Conservation (phyloP, 345 rosid species). For the Aquilaria sinensis region DNA sequence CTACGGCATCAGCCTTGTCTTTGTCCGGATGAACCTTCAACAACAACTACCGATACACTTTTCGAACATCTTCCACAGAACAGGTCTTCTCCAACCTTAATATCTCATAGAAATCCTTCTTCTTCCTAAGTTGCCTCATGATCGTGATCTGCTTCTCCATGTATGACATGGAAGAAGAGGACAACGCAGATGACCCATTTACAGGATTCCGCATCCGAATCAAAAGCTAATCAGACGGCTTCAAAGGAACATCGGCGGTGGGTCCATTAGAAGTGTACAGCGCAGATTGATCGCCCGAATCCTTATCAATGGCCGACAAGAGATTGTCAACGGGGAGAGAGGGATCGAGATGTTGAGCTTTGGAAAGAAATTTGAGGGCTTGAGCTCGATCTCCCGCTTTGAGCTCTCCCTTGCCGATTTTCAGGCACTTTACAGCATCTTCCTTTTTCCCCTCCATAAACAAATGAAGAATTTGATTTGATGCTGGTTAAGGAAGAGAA, state of each 20-base stretch:
- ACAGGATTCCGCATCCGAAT: constrained; percentile 48
- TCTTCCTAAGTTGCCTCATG: constrained; percentile 66
- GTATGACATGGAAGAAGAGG: constrained; percentile 35
- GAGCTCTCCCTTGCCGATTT: constrained; percentile 68
- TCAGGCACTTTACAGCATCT: constrained; percentile 81
- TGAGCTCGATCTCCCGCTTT: constrained; percentile 73
- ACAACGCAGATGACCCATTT: constrained; percentile 26
- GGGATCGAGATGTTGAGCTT: constrained; percentile 96
- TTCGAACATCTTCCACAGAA: constrained; percentile 74
- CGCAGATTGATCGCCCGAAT: constrained; percentile 16
- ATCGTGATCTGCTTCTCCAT: constrained; percentile 71
- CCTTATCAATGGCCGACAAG: constrained; percentile 31
- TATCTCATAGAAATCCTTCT: constrained; percentile 84
- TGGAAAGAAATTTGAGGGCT: constrained; percentile 65
- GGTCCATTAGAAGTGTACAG: constrained; percentile 18
- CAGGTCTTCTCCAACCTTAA: constrained; percentile 61
- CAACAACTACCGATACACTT: constrained; percentile 79
- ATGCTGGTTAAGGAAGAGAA: constrained; percentile 3
- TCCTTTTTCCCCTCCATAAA: constrained; percentile 93
- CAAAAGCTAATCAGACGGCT: constrained; percentile 41
- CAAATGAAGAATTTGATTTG: not conserved
- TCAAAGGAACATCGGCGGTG: constrained; percentile 9
- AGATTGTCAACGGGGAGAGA: constrained; percentile 57
- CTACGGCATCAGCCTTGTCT: constrained; percentile 41
- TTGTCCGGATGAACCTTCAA: constrained; percentile 94